Evolutionary conservation across 2,329 filamentous ascomycete species (phyloP).

Genomic region (Chrysosporium queenslandicum): DNA sequence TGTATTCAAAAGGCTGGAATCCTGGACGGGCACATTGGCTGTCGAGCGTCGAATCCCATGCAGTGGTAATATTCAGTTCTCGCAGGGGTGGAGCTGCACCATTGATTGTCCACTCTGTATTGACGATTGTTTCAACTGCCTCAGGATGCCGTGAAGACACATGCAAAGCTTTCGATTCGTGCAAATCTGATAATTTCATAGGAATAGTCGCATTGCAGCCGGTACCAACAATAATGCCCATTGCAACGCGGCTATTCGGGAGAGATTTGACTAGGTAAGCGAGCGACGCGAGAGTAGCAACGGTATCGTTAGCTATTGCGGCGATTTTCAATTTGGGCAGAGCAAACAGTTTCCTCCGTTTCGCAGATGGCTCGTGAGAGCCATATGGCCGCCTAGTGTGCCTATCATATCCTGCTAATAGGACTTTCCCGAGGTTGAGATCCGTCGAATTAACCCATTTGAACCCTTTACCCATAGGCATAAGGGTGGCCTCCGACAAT

Average conservation of each 20-base stretch:
- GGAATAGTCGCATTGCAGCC: conserved; percentile 74
- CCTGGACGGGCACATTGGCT: conserved; percentile 57
- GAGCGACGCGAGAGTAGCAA: conserved; percentile 67
- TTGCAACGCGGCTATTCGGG: conserved; percentile 55
- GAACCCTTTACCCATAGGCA: conserved; percentile 51
- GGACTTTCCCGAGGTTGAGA: conserved; percentile 45
- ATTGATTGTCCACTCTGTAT: conserved; percentile 76
- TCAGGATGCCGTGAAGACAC: conserved; percentile 40
- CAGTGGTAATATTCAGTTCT: conserved; percentile 50
- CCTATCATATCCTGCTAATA: conserved; percentile 45
- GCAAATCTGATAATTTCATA: conserved; percentile 53
- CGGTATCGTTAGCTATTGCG: conserved; percentile 72
- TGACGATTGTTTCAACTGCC: conserved; percentile 61
- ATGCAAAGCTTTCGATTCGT: conserved; percentile 50
- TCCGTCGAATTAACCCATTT: conserved; percentile 42
- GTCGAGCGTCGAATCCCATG: conserved; percentile 62
- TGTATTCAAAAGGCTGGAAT: conserved; percentile 75
- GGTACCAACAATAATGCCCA: conserved; percentile 74
- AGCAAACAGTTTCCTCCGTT: conserved; percentile 37
- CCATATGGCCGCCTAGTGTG: conserved; percentile 37
- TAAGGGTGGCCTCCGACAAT: conserved; percentile 45
- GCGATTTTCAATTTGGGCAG: conserved; percentile 60
- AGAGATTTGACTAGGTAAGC: conserved; percentile 59
- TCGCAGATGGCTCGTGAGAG: conserved; percentile 34
- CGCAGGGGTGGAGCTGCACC: conserved; percentile 60